Percentiles rank a stretch among this genome's conserved stretches.
These are phyloP conservation scores for Flaveria trinervia DNA, from an alignment of 129 eudicot genomes.

Conservation along the genomic window DNA sequence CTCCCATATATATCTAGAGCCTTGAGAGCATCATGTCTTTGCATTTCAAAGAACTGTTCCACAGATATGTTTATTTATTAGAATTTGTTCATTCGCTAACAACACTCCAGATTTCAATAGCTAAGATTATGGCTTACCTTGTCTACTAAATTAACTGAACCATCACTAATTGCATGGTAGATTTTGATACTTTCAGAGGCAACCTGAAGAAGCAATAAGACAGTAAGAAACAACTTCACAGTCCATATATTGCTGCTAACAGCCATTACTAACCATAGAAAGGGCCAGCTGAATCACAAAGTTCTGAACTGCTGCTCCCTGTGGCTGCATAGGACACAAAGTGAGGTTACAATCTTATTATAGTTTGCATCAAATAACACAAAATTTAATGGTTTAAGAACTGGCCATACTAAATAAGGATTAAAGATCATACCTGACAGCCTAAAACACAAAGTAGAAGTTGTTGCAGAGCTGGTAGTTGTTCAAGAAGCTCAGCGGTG, in stretches of 20 bases:
- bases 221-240: neutral
- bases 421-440: slow-evolving; percentile 49
- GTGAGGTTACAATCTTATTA: slow-evolving; percentile 9
- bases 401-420: neutral
- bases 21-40: slow-evolving; percentile 64
- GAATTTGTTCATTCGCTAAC: neutral
- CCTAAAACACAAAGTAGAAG: slow-evolving; percentile 74
- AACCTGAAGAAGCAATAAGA: slow-evolving; percentile 47
- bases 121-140: slow-evolving; percentile 41
- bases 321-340: slow-evolving; percentile 50
- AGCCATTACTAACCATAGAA: slow-evolving; percentile 53
- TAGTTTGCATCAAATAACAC: slow-evolving; percentile 5
- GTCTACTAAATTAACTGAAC: slow-evolving; percentile 62
- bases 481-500: slow-evolving; percentile 64
- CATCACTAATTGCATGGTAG: slow-evolving; percentile 65
- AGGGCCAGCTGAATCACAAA: slow-evolving; percentile 63
- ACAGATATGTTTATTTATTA: slow-evolving; percentile 11
- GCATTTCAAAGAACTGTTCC: slow-evolving; percentile 80
- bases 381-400: slow-evolving; percentile 14
- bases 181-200: slow-evolving; percentile 76
- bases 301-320: slow-evolving; percentile 60
- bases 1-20: slow-evolving; percentile 74
- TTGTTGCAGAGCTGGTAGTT: slow-evolving; percentile 66
- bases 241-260: neutral
- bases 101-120: neutral